A percentile compares a stretch with the other conserved stretches of the same genome.
phyloP scores from a whole-genome alignment of 371 early-diverging fungal genomes.

The Mortierella sp. region DNA sequence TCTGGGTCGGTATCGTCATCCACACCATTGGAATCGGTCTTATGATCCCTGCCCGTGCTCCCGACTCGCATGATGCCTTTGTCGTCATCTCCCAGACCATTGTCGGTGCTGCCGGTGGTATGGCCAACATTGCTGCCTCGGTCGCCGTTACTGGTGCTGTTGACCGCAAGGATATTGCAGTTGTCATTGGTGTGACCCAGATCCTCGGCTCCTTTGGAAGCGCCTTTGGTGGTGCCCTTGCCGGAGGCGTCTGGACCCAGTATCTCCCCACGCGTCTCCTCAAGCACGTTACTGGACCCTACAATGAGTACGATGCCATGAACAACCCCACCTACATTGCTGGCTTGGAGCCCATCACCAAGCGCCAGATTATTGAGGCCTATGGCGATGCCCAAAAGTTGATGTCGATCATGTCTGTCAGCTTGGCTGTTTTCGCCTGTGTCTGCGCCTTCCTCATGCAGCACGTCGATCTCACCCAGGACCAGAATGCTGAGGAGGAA shows the following conservation, averaged over 20 bases:
- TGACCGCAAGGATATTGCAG: conserved; percentile 55
- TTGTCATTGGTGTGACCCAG: conserved; percentile 60
- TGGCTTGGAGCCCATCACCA: conserved; percentile 32
- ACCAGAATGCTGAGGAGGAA: conserved; percentile 28
- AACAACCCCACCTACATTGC: conserved; percentile 37
- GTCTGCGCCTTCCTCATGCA: conserved; percentile 23
- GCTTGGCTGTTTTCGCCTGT: conserved; percentile 47
- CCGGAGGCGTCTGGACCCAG: conserved; percentile 64
- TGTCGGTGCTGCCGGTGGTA: conserved; percentile 62
- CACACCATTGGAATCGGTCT: conserved; percentile 61
- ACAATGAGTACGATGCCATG: conserved; percentile 47
- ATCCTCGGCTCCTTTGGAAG: conserved; percentile 59
- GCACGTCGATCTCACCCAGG: conserved; percentile 37
- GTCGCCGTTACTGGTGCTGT: conserved; percentile 54
- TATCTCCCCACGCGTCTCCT: conserved; percentile 58
- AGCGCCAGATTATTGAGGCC: conserved; percentile 54
- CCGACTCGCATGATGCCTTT: conserved; percentile 57
- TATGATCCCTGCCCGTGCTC: conserved; percentile 64
- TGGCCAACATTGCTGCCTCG: conserved; percentile 55
- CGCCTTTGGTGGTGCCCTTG: conserved; percentile 61
- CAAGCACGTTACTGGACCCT: conserved; percentile 59
- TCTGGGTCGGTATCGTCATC: conserved; percentile 58
- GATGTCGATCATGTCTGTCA: conserved; percentile 59
- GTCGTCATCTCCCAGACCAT: conserved; percentile 62
- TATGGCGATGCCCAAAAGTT: conserved; percentile 57